These are phyloP conservation scores for Hypomyces perniciosus DNA, from an alignment of 2,329 filamentous ascomycete genomes.

Conservation along the genomic window DNA sequence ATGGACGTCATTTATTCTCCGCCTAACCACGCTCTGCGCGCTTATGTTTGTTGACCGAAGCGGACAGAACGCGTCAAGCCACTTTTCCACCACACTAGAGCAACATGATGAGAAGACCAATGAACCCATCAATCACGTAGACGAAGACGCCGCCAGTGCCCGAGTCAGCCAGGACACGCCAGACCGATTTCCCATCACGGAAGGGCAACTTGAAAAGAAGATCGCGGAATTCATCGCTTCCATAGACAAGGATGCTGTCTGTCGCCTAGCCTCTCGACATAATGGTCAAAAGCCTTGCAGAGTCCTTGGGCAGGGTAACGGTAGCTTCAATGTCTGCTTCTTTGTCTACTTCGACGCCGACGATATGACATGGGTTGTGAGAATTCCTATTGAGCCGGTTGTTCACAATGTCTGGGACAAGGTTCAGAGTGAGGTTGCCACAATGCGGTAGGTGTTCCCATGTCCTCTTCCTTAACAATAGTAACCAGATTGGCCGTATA, in stretches of 20 bases:
- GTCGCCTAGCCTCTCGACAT: constrained; percentile 12
- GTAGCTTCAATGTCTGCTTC: constrained; percentile 18
- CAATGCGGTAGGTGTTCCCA: constrained; percentile 9
- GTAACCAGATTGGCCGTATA: constrained; percentile 1
- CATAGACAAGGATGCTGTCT: constrained; percentile 12
- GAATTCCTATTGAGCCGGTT: constrained; percentile 14
- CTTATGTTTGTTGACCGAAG: not conserved
- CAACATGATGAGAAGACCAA: not conserved
- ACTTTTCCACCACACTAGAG: not conserved
- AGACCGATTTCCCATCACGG: constrained; percentile 2
- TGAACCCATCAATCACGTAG: not conserved
- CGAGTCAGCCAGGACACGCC: not conserved
- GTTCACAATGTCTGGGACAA: constrained; percentile 14
- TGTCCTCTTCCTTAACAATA: not conserved
- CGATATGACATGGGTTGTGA: constrained; percentile 11
- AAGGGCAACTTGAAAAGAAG: constrained; percentile 6
- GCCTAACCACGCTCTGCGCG: not conserved
- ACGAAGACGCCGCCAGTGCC: not conserved
- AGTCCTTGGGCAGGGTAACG: constrained; percentile 3
- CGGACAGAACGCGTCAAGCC: not conserved
- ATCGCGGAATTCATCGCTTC: constrained; percentile 11
- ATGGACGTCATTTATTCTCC: not conserved
- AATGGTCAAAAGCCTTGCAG: constrained; percentile 8
- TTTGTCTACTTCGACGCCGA: constrained; percentile 11
- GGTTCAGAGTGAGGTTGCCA: constrained; percentile 15